Evolutionary conservation across 2,329 filamentous ascomycete genomes (phyloP).

Genomic region (Juglanconis sp.): DNA sequence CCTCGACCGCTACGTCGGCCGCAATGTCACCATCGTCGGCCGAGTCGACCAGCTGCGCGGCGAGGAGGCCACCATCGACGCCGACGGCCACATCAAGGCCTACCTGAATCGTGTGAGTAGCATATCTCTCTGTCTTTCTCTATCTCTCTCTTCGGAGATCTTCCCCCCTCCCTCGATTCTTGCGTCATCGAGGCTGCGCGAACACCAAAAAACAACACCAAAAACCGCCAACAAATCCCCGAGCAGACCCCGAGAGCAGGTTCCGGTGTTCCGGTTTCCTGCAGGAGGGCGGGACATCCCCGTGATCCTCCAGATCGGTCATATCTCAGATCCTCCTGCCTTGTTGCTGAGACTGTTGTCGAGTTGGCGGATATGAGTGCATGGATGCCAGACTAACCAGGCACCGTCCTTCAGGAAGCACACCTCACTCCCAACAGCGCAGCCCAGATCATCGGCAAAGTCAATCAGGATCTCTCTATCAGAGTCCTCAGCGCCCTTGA

Average conservation of each 20-base stretch:
- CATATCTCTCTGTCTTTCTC: too few species aligned
- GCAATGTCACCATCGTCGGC: conserved; percentile 80
- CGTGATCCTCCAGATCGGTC: too few species aligned
- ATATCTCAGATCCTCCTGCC: neutral
- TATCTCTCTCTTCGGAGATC: neutral
- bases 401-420: conserved; percentile 52
- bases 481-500: conserved; percentile 69
- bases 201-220: neutral
- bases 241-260: neutral
- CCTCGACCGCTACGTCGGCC: conserved; percentile 70
- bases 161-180: neutral
- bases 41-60: conserved; percentile 80
- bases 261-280: too few species aligned
- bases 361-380: neutral
- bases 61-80: conserved; percentile 76
- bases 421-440: conserved; percentile 68
- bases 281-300: too few species aligned
- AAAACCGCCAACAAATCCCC: neutral
- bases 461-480: conserved; percentile 68
- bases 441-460: conserved; percentile 77
- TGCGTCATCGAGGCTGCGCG: neutral
- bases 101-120: conserved; percentile 57
- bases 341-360: neutral
- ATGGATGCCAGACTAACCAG: neutral
- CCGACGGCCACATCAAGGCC: conserved; percentile 72